These are phyloP conservation scores for Hippophae rhamnoides DNA, from an alignment of 306 rosid species.

Conservation along the genomic window DNA sequence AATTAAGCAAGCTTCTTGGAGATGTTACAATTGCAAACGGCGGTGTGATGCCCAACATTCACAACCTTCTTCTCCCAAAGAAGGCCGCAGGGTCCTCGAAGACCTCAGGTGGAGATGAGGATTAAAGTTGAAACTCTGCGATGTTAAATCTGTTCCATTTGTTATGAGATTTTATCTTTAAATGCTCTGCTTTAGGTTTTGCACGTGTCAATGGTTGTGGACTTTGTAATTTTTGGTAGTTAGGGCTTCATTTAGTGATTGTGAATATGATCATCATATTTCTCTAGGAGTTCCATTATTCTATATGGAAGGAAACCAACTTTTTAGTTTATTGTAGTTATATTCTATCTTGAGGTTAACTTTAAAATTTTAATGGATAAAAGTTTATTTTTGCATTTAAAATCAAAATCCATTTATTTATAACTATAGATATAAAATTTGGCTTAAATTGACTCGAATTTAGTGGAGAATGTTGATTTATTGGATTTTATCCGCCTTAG, in stretches of 20 bases:
- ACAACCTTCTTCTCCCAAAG: constrained; percentile 72
- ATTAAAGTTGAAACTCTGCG: constrained; percentile 2
- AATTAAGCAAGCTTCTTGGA: constrained; percentile 77
- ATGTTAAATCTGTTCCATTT: no score
- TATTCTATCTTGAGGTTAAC: not conserved
- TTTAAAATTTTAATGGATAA: no score
- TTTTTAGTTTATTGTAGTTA: not conserved
- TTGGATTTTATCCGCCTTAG: no score
- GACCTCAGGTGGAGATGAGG: constrained; percentile 48
- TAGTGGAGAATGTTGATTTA: no score
- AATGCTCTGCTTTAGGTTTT: not conserved
- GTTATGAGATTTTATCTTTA: not conserved
- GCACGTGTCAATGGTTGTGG: no score
- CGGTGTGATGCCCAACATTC: constrained; percentile 94
- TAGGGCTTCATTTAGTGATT: constrained; percentile 24
- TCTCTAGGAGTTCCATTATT: not conserved
- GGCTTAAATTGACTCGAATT: no score
- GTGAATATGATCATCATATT: constrained; percentile 43
- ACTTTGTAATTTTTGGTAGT: not conserved
- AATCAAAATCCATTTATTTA: no score
- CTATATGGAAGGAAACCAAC: no score
- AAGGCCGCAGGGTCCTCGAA: constrained; percentile 56
- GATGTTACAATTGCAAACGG: constrained; percentile 91
- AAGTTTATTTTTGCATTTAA: no score
- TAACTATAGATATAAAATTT: no score